These are phyloP conservation scores for Ambrosiella xylebori DNA, from an alignment of 2,329 filamentous ascomycete species.

Conservation along the genomic window DNA sequence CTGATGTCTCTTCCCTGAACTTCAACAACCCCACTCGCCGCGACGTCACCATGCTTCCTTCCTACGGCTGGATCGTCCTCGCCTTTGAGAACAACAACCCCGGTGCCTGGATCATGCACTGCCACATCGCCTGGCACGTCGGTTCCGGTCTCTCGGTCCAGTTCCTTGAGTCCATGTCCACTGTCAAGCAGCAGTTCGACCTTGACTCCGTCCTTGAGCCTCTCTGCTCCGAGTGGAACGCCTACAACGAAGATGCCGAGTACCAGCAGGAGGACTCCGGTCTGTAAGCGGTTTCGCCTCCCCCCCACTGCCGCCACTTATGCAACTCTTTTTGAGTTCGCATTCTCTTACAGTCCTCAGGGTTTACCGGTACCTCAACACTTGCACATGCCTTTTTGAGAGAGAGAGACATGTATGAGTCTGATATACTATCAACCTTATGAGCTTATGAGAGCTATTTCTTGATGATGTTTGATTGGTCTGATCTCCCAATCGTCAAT, in stretches of 20 bases:
- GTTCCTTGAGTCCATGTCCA: conserved; percentile 23
- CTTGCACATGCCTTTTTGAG: conserved; percentile 6
- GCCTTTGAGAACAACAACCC: conserved; percentile 33
- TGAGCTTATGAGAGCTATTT: conserved; percentile 1
- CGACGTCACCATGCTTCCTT: conserved; percentile 32
- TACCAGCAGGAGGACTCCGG: conserved; percentile 15
- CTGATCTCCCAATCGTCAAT: neutral
- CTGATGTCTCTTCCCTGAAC: conserved; percentile 22
- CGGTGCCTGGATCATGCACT: conserved; percentile 36
- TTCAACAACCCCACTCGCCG: conserved; percentile 33
- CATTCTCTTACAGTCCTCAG: neutral
- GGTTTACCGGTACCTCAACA: neutral
- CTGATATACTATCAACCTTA: neutral
- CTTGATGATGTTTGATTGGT: conserved; percentile 1
- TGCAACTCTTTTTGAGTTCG: neutral
- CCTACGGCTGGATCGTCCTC: conserved; percentile 29
- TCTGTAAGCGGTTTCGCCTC: conserved; percentile 7
- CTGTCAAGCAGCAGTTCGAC: conserved; percentile 12
- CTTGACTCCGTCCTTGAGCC: conserved; percentile 12
- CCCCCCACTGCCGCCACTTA: neutral
- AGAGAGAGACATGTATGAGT: conserved; percentile 5
- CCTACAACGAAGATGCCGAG: conserved; percentile 12
- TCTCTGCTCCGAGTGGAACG: conserved; percentile 12
- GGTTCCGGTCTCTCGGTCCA: conserved; percentile 34
- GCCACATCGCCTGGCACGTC: conserved; percentile 40